Conservation (phyloP, 148 eudicot genomes). For the Silene uniflora region DNA sequence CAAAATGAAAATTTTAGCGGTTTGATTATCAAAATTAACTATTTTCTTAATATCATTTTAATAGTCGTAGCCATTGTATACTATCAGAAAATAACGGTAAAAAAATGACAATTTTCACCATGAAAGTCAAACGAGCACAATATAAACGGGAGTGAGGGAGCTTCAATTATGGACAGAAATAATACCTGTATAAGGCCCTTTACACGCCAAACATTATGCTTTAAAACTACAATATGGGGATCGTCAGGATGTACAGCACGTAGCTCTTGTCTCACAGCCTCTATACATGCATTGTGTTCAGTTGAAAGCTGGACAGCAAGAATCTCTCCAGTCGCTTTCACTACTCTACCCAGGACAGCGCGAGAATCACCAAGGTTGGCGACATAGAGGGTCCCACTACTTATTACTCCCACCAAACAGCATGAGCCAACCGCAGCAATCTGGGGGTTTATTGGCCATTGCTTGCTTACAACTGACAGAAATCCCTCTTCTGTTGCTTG, state of each 20-base stretch:
- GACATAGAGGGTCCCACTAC: conserved; percentile 56
- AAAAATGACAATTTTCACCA: no score
- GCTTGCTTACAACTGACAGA: conserved; percentile 61
- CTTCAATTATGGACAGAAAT: not conserved
- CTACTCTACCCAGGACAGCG: conserved; percentile 68
- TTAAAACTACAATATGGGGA: conserved; percentile 63
- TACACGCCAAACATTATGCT: conserved; percentile 88
- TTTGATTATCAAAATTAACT: no score
- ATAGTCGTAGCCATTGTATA: no score
- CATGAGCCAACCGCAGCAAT: conserved; percentile 89
- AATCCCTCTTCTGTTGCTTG: conserved; percentile 90
- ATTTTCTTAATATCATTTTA: no score
- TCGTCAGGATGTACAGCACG: conserved; percentile 76
- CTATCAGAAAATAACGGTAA: no score
- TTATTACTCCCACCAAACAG: conserved; percentile 70
- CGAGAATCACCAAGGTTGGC: conserved; percentile 85
- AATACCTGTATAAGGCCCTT: conserved; percentile 79
- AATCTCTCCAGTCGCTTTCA: conserved; percentile 69
- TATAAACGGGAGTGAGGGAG: no score
- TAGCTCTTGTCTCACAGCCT: conserved; percentile 76
- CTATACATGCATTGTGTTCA: conserved; percentile 73
- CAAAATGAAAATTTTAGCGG: no score
- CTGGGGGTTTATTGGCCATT: conserved; percentile 74
- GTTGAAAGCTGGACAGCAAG: conserved; percentile 64
- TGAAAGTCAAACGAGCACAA: not conserved